Conservation (phyloP, 768 basidiomycete genomes). For the Vararia minispora region DNA sequence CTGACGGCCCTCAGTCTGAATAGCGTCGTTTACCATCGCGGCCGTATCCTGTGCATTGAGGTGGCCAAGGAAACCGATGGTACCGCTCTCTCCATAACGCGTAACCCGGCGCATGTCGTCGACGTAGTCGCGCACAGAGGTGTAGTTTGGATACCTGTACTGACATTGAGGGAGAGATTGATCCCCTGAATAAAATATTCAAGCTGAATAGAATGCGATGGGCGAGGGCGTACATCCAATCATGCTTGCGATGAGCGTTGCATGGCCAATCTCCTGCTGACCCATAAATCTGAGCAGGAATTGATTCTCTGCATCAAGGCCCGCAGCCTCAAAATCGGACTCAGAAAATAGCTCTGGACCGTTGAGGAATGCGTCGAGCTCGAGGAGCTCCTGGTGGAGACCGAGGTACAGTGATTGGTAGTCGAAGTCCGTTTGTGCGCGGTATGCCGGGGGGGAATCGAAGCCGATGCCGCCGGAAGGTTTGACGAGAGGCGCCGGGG, state of each 20-base stretch:
- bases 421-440: conserved; percentile 31
- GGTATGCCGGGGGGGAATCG: conserved; percentile 23
- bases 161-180: conserved; percentile 29
- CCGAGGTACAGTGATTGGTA: conserved; percentile 46
- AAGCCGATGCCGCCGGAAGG: conserved; percentile 19
- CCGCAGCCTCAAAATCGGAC: conserved; percentile 44
- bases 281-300: conserved; percentile 53
- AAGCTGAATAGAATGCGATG: not conserved
- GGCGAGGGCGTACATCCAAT: conserved; percentile 25
- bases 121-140: conserved; percentile 45
- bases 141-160: conserved; percentile 40
- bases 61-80: conserved; percentile 55
- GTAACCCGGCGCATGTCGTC: conserved; percentile 38
- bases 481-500: conserved; percentile 6
- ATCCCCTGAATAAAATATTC: not conserved
- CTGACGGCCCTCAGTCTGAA: conserved; percentile 53
- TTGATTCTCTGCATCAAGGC: conserved; percentile 40
- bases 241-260: conserved; percentile 40
- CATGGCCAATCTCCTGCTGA: conserved; percentile 54
- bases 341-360: conserved; percentile 42
- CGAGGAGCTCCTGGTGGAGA: conserved; percentile 55
- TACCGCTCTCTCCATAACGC: conserved; percentile 45
- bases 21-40: conserved; percentile 40
- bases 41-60: conserved; percentile 46
- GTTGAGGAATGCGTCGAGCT: conserved; percentile 47